Percentiles rank a stretch among this genome's conserved stretches.
phyloP scores from a whole-genome alignment of 164 flowering plant genomes.

The Saururus chinensis region DNA sequence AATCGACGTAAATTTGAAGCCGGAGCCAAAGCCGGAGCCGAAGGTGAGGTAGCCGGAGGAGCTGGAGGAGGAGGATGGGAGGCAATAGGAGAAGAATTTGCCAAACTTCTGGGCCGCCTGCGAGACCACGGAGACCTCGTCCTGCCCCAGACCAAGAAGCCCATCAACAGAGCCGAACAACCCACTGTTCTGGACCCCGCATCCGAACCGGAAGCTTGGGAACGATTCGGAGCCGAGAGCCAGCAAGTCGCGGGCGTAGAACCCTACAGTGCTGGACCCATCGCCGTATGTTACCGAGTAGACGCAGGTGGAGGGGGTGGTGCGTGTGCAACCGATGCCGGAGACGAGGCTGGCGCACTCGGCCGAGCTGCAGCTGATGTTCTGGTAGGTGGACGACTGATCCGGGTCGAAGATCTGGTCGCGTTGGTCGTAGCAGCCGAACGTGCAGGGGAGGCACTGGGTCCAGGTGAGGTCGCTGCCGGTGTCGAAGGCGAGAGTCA shows the following conservation, averaged over 20 bases:
- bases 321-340: constrained; percentile 20
- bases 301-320: constrained; percentile 16
- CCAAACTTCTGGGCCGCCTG: constrained; percentile 24
- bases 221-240: constrained; percentile 18
- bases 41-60: constrained; percentile 35
- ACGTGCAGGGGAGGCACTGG: constrained; percentile 46
- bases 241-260: constrained; percentile 25
- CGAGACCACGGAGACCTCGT: constrained; percentile 23
- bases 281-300: constrained; percentile 36
- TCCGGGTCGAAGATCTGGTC: constrained; percentile 27
- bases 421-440: constrained; percentile 19
- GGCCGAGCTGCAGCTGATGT: constrained; percentile 17
- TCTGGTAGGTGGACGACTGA: constrained; percentile 19
- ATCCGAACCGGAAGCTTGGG: constrained; percentile 29
- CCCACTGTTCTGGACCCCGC: constrained; percentile 34
- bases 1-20: constrained; percentile 23
- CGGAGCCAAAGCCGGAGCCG: constrained; percentile 16
- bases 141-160: constrained; percentile 32
- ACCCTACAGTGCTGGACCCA: constrained; percentile 28
- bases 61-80: constrained; percentile 32
- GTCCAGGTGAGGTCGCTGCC: constrained; percentile 69
- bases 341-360: constrained; percentile 18
- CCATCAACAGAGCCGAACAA: constrained; percentile 33
- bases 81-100: constrained; percentile 48
- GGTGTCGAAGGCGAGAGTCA: constrained; percentile 47